phyloP scores from a whole-genome alignment of 2,329 filamentous ascomycete species.

The Aspergillus tubingensis region DNA sequence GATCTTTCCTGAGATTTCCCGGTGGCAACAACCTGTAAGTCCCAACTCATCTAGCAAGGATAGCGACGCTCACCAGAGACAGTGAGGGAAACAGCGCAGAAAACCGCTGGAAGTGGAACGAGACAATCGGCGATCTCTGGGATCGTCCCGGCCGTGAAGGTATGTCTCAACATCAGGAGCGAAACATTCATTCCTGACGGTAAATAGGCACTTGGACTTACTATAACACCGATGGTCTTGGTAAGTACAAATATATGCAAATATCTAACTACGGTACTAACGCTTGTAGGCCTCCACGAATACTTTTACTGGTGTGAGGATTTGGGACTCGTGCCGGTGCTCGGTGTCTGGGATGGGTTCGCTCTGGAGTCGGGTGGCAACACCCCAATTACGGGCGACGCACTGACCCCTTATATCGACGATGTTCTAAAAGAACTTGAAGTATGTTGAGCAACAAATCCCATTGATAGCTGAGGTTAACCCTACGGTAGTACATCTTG shows the following conservation, averaged over 20 bases:
- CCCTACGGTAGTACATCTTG: constrained; percentile 7
- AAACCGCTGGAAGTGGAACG: constrained; percentile 53
- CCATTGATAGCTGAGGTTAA: neutral
- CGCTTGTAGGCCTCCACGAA: constrained; percentile 49
- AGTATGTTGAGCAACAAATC: constrained; percentile 9
- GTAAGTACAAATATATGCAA: neutral
- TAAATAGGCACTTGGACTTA: neutral
- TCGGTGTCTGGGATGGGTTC: constrained; percentile 50
- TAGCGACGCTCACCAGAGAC: neutral
- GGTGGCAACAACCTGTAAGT: constrained; percentile 62
- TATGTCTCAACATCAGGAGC: constrained; percentile 22
- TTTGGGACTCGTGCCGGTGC: constrained; percentile 45
- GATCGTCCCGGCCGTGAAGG: constrained; percentile 49
- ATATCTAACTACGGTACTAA: constrained; percentile 32
- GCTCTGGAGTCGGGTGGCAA: constrained; percentile 41
- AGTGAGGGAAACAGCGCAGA: constrained; percentile 26
- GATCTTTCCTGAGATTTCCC: constrained; percentile 62
- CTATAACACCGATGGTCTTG: neutral
- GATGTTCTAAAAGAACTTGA: constrained; percentile 40
- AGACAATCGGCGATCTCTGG: constrained; percentile 52
- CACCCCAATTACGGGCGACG: constrained; percentile 36
- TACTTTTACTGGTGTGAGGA: constrained; percentile 53
- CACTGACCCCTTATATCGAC: constrained; percentile 35
- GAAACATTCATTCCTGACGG: neutral
- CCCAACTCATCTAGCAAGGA: neutral